A percentile compares a stretch with the other conserved stretches of the same genome.
phyloP scores from a whole-genome alignment of 2,329 filamentous ascomycete species.

The Chaetomium sp. region DNA sequence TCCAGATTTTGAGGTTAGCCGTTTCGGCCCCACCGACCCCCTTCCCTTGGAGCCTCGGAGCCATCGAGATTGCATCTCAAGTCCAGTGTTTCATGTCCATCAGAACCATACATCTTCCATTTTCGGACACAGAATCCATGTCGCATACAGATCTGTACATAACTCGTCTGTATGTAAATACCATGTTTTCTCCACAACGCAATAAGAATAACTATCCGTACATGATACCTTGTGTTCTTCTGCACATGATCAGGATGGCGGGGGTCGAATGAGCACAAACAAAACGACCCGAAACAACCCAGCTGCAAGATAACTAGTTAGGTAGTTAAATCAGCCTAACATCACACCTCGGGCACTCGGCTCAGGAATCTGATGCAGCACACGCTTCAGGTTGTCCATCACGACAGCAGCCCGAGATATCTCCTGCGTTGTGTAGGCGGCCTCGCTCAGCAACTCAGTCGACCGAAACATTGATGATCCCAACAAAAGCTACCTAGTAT shows the following conservation, averaged over 20 bases:
- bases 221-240: no score
- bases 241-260: no score
- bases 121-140: background rate
- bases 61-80: background rate
- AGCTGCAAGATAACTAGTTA: no score
- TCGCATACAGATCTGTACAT: background rate
- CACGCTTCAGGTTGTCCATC: background rate
- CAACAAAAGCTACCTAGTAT: background rate
- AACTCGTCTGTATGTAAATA: background rate
- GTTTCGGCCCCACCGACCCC: background rate
- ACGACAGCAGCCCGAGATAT: background rate
- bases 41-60: background rate
- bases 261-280: no score
- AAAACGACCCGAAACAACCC: no score
- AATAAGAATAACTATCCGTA: no score
- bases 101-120: background rate
- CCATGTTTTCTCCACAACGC: background rate
- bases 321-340: background rate
- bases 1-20: background rate
- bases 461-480: background rate
- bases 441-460: background rate
- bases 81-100: constrained; percentile 8
- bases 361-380: background rate
- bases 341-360: background rate
- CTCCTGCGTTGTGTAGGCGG: no score